phyloP scores from a whole-genome alignment of 2,329 filamentous ascomycete species.

The Mycocentrospora acerina region DNA sequence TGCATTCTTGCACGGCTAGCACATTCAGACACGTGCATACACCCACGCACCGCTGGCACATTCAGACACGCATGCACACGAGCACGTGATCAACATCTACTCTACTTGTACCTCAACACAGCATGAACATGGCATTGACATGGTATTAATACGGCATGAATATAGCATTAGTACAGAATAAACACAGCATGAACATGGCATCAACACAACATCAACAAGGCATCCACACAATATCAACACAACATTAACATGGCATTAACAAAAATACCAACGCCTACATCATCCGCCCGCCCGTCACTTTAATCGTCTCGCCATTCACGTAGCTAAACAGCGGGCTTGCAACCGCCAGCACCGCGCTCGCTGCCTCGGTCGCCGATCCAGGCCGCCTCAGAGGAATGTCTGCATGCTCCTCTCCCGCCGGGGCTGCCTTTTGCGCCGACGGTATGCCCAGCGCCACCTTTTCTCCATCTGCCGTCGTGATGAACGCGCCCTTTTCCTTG shows the following conservation, averaged over 20 bases:
- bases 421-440: slow-evolving; percentile 45
- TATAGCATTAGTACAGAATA: not conserved
- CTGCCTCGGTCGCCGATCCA: slow-evolving; percentile 78
- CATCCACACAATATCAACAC: not conserved
- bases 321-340: slow-evolving; percentile 82
- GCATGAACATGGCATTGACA: too few species aligned
- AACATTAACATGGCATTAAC: too few species aligned
- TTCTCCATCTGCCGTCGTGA: slow-evolving; percentile 71
- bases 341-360: slow-evolving; percentile 73
- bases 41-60: too few species aligned
- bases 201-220: not conserved
- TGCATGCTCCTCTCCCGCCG: slow-evolving; percentile 44
- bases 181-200: too few species aligned
- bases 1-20: too few species aligned
- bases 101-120: too few species aligned
- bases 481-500: slow-evolving; percentile 81
- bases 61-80: too few species aligned
- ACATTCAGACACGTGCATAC: too few species aligned
- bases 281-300: slow-evolving; percentile 75
- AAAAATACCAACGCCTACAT: slow-evolving; percentile 49
- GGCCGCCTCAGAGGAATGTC: slow-evolving; percentile 80
- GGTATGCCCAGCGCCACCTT: slow-evolving; percentile 48
- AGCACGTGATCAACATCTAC: too few species aligned
- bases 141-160: too few species aligned
- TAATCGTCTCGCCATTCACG: slow-evolving; percentile 83